Conservation (phyloP, 352 stramenopile species). For the Pythium dissimile region DNA sequence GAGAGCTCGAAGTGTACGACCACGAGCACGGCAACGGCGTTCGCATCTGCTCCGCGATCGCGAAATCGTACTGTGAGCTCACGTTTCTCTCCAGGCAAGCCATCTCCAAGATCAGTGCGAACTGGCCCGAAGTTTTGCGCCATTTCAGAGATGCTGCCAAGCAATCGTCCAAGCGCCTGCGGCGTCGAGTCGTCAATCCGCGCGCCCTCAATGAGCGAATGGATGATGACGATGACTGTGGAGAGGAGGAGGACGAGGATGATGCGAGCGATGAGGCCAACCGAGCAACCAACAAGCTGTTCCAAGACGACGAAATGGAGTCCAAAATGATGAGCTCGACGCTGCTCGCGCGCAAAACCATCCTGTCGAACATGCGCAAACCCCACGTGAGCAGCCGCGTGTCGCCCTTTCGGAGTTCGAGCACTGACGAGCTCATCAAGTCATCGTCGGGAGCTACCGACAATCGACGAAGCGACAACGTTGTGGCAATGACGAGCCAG, state of each 20-base stretch:
- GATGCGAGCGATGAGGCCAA: conserved; percentile 2
- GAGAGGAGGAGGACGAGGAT: conserved; percentile 30
- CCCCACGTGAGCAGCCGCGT: conserved; percentile 4
- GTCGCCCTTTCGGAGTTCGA: background rate
- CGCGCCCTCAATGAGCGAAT: conserved; percentile 8
- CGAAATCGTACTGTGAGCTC: conserved; percentile 73
- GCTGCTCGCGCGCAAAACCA: conserved; percentile 16
- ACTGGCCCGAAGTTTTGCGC: conserved; percentile 67
- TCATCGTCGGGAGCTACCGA: too few relatives aligned
- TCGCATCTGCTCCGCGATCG: conserved; percentile 77
- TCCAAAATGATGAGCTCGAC: conserved; percentile 14
- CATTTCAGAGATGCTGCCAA: conserved; percentile 56
- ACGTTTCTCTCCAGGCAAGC: conserved; percentile 76
- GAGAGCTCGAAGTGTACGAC: conserved; percentile 86
- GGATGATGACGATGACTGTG: conserved; percentile 19
- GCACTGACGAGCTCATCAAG: background rate
- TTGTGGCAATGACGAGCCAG: background rate
- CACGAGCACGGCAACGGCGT: conserved; percentile 75
- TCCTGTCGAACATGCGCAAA: background rate
- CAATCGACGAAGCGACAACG: background rate
- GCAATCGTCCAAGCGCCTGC: conserved; percentile 41
- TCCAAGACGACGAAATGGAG: conserved; percentile 16
- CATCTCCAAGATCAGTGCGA: conserved; percentile 65
- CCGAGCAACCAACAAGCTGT: background rate
- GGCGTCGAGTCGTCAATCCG: conserved; percentile 25